Percentiles rank a stretch among this genome's conserved stretches.
These are phyloP conservation scores for Tetraselmis striata DNA, from an alignment of 139 green algal genomes.

Conservation along the genomic window DNA sequence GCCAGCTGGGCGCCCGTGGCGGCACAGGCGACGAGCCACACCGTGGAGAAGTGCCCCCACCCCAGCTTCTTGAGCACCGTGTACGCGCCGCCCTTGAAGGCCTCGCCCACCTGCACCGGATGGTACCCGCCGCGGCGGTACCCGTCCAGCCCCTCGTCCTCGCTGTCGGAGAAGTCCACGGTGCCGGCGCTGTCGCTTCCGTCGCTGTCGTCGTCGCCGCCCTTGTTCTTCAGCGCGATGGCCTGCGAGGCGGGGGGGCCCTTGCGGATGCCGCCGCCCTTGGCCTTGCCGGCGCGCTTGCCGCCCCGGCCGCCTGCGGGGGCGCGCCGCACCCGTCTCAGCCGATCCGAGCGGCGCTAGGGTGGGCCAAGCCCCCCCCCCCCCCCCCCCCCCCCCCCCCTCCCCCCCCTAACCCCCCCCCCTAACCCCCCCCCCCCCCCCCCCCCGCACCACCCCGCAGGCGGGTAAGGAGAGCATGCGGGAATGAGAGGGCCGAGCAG, in stretches of 20 bases:
- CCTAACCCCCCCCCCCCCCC: no score
- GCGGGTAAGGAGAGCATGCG: no score
- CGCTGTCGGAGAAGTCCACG: conserved; percentile 32
- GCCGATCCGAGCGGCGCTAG: no score
- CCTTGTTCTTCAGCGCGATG: not conserved
- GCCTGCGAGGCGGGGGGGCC: not conserved
- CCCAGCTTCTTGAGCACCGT: conserved; percentile 89
- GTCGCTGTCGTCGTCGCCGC: not conserved
- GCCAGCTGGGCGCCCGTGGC: conserved; percentile 32
- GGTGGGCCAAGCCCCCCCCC: no score
- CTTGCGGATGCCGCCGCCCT: not conserved
- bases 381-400: no score
- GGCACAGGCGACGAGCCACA: conserved; percentile 85
- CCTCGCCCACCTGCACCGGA: conserved; percentile 80
- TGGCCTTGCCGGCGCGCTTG: not conserved
- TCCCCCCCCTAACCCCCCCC: no score
- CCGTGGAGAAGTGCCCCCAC: conserved; percentile 99
- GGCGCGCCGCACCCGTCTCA: no score
- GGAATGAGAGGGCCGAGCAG: no score
- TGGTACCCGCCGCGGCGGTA: conserved; percentile 88
- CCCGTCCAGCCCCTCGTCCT: conserved; percentile 59
- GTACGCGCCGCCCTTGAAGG: conserved; percentile 84
- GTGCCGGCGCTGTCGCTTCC: not conserved
- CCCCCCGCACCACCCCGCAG: no score
- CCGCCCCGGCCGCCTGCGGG: no score